Conservation (phyloP, 2,329 filamentous ascomycete species). For the Coniochaeta prunicola region DNA sequence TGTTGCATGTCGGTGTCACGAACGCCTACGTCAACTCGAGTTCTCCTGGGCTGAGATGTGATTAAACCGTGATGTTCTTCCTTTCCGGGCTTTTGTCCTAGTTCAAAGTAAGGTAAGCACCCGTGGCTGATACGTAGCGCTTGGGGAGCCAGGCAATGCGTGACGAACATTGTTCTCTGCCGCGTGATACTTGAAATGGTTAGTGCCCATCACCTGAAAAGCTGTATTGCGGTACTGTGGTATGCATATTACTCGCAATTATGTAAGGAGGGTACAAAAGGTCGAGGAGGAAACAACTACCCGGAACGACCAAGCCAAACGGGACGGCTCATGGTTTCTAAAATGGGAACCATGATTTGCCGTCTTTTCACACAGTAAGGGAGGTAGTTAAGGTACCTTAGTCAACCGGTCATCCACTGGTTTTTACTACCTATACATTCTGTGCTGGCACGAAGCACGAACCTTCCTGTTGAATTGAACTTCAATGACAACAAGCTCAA, state of each 20-base stretch:
- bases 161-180: background rate
- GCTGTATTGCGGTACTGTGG: too few species aligned
- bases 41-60: background rate
- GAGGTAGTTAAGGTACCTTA: too few species aligned
- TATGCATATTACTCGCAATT: too few species aligned
- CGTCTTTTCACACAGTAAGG: background rate
- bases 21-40: background rate
- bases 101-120: too few species aligned
- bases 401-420: too few species aligned
- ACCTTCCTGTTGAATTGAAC: too few species aligned
- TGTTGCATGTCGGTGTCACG: background rate
- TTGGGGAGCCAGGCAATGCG: background rate
- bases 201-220: background rate
- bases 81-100: too few species aligned
- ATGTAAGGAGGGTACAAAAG: background rate
- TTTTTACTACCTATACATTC: too few species aligned
- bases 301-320: background rate
- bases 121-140: background rate
- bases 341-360: background rate
- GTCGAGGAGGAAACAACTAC: background rate
- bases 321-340: background rate
- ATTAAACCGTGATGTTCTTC: background rate
- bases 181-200: background rate
- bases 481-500: too few species aligned
- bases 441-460: too few species aligned